phyloP scores from a whole-genome alignment of 2,329 filamentous ascomycete species.

The Keithomyces neogunnii region DNA sequence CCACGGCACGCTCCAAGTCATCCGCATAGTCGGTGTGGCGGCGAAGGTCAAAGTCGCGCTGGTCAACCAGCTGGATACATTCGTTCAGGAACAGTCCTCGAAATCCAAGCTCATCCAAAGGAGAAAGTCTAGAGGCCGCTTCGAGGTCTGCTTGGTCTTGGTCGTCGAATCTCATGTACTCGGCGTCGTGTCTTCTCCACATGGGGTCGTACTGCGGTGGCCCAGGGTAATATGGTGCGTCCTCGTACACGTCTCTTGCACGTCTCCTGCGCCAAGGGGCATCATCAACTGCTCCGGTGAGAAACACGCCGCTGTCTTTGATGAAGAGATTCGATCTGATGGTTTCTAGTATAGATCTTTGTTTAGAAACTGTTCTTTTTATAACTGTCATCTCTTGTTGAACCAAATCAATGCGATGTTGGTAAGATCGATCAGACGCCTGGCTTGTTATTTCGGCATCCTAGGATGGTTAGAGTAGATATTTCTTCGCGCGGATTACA shows the following conservation, averaged over 20 bases:
- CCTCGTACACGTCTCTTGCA: not conserved
- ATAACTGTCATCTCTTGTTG: conserved; percentile 32
- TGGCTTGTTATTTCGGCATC: conserved; percentile 4
- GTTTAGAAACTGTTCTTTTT: conserved; percentile 24
- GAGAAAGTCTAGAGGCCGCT: conserved; percentile 23
- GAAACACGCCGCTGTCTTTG: conserved; percentile 10
- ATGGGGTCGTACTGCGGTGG: not conserved
- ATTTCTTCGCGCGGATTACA: not conserved
- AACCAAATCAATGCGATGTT: conserved; percentile 31
- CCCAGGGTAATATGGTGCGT: not conserved
- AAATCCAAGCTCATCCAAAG: conserved; percentile 28
- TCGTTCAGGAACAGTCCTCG: conserved; percentile 31
- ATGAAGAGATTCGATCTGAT: conserved; percentile 16
- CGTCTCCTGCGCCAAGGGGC: conserved; percentile 1
- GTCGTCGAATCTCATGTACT: conserved; percentile 14
- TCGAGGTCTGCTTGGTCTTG: conserved; percentile 18
- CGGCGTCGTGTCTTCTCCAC: conserved; percentile 7
- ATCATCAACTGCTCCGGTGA: conserved; percentile 9
- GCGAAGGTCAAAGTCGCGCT: conserved; percentile 25
- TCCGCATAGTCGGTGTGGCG: conserved; percentile 21
- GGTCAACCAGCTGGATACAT: conserved; percentile 27
- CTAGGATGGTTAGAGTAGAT: not conserved
- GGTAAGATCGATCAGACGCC: conserved; percentile 30
- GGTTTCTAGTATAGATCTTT: conserved; percentile 20
- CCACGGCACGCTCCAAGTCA: conserved; percentile 20